Base-by-base conservation (phyloP, 2,329 filamentous ascomycete species). In the Tolypocladium cylindrosporum region DNA sequence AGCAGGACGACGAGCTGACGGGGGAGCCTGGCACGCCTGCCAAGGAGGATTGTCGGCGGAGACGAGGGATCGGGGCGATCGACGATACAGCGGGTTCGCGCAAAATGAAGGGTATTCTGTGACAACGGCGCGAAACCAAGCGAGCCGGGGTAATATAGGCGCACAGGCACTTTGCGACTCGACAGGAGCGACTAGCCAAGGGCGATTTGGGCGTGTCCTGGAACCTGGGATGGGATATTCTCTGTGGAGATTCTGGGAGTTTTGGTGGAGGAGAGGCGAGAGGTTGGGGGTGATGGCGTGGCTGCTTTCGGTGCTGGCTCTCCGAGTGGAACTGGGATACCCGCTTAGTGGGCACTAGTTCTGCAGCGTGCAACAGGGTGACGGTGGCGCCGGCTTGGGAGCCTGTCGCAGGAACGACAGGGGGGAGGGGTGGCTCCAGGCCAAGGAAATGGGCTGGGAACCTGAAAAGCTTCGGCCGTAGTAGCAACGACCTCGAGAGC, bases 161-260 rank as follows among this genome's bases (percentile, higher is more conserved):
- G 56, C 54, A 55, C 54, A 55, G 56, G 53, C 59, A 31, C 36
- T 37, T 27, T 51, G 34, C 55, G 50, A 62, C 62, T 54, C 59
- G 60, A 61, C 64, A 63, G 63, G 61, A 62, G 62, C 54, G 59
- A 60, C 67, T 65, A 65, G 64, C 66, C 66, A 68, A 69, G 67
- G 67, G 59, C 57, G 60, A 62, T 31, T 31, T 31, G 27, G 27
- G 27, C 27, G 27, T 59, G 63, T 59, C 62, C 64, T 60, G 59
- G 61, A 59, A 58, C 62, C 55, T 60, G 57, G 59, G 63, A 63
- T 59, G 62, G 62, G 64, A 63, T 65, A 67, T 64, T 66, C 68
- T 64, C 61, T 34, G 61, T 66, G 69, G 66, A 64, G 64, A 67
- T 65, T 45, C 61, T 58, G 58, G 54, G 57, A 57, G 58, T 59